Conservation (phyloP, 257 asterid species). For the Capsicum pubescens region DNA sequence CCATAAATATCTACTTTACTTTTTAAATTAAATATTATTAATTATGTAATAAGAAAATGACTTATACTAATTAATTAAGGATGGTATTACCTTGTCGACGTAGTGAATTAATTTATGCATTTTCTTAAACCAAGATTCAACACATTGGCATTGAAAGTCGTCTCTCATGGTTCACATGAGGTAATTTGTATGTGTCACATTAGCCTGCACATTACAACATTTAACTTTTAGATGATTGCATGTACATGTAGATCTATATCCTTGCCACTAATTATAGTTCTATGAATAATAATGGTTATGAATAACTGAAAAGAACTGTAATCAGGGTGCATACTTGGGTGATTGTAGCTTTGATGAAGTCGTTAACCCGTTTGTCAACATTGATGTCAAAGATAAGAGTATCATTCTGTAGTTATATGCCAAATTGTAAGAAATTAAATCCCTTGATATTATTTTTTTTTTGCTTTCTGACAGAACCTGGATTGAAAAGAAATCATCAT, state of each 20-base stretch:
- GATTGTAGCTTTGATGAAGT: slow-evolving; percentile 74
- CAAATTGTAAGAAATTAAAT: background rate
- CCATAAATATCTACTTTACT: too few relatives aligned
- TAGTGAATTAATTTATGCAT: slow-evolving; percentile 92
- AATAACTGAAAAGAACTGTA: background rate
- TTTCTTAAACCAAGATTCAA: slow-evolving; percentile 90
- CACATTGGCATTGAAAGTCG: slow-evolving; percentile 81
- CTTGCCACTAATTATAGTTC: background rate
- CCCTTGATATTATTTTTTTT: background rate
- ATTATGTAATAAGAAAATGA: too few relatives aligned
- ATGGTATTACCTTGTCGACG: slow-evolving; percentile 64
- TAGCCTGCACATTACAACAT: slow-evolving; percentile 56
- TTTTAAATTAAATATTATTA: too few relatives aligned
- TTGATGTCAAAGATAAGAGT: slow-evolving; percentile 70
- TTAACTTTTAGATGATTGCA: background rate
- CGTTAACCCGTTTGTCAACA: slow-evolving; percentile 66
- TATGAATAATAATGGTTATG: background rate
- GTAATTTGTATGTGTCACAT: slow-evolving; percentile 81
- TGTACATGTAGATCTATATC: background rate
- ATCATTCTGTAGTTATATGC: slow-evolving; percentile 62
- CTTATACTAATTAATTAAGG: too few relatives aligned
- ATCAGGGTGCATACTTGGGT: slow-evolving; percentile 52
- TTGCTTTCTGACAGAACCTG: too few relatives aligned
- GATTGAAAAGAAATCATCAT: too few relatives aligned
- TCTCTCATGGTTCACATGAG: slow-evolving; percentile 98